Evolutionary conservation across 345 rosid species (phyloP).

Genomic region (Dipteronia sinensis): DNA sequence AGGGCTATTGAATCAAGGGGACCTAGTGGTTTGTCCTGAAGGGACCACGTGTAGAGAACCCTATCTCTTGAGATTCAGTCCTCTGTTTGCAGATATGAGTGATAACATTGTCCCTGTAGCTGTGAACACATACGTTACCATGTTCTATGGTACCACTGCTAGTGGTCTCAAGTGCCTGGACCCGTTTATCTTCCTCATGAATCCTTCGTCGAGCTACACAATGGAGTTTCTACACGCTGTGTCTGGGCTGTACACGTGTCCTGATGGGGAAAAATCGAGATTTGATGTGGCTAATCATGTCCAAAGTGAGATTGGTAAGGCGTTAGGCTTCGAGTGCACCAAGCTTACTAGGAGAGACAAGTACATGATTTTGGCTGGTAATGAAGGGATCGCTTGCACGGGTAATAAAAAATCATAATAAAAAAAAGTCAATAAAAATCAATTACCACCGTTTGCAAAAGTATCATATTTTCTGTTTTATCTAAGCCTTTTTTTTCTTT

Average conservation of each 20-base stretch:
- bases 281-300: conserved; percentile 67
- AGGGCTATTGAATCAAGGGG: conserved; percentile 47
- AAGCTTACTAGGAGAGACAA: conserved; percentile 71
- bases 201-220: conserved; percentile 53
- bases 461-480: too few species aligned
- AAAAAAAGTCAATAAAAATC: too few species aligned
- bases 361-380: conserved; percentile 80
- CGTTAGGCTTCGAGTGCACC: conserved; percentile 65
- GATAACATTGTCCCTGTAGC: conserved; percentile 71
- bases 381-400: conserved; percentile 47
- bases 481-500: too few species aligned
- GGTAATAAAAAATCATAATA: background rate
- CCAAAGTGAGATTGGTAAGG: conserved; percentile 55
- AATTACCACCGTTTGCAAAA: too few species aligned
- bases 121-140: conserved; percentile 39
- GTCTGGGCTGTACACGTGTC: conserved; percentile 30
- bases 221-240: conserved; percentile 48
- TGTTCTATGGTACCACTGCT: conserved; percentile 80
- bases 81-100: conserved; percentile 64
- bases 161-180: conserved; percentile 73
- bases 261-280: conserved; percentile 30
- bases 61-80: conserved; percentile 70
- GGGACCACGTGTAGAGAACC: conserved; percentile 92
- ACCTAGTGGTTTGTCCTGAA: conserved; percentile 79
- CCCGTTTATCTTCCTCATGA: conserved; percentile 66